phyloP scores from a whole-genome alignment of 441 rosid species.

The Gossypium armourianum region DNA sequence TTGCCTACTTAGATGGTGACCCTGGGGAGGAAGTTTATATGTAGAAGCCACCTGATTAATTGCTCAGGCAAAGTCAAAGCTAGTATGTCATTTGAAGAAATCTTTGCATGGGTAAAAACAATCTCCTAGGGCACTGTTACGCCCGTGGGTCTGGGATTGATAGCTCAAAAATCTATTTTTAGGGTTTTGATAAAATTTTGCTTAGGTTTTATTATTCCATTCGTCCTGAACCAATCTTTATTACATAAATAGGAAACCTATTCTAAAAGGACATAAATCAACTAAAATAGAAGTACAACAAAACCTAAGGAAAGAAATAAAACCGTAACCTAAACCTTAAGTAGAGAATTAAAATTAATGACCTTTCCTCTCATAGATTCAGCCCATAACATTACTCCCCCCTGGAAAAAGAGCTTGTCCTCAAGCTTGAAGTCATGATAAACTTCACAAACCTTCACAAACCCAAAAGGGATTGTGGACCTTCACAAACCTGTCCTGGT shows the following conservation, averaged over 20 bases:
- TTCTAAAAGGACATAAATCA: not conserved
- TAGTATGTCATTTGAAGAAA: not conserved
- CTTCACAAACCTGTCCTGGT: not conserved
- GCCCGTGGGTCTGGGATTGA: not conserved
- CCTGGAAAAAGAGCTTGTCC: not conserved
- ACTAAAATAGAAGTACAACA: not conserved
- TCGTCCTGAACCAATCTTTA: not conserved
- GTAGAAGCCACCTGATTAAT: not conserved
- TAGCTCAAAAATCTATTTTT: not conserved
- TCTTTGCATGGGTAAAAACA: not conserved
- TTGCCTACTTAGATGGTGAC: not conserved
- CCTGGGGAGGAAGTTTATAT: not conserved
- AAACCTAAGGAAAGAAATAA: not conserved
- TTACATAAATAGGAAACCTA: not conserved
- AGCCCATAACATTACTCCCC: not conserved
- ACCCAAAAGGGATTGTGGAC: not conserved
- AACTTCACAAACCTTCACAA: not conserved
- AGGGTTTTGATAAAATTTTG: not conserved
- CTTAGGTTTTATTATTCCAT: not conserved
- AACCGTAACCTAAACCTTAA: not conserved
- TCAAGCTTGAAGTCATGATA: not conserved
- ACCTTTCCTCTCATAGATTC: not conserved
- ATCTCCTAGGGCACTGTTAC: not conserved
- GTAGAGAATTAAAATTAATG: not conserved
- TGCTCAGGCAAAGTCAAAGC: not conserved